Base-by-base conservation (phyloP, 1,284 basidiomycete species). In the Cryptococcus sp. region DNA sequence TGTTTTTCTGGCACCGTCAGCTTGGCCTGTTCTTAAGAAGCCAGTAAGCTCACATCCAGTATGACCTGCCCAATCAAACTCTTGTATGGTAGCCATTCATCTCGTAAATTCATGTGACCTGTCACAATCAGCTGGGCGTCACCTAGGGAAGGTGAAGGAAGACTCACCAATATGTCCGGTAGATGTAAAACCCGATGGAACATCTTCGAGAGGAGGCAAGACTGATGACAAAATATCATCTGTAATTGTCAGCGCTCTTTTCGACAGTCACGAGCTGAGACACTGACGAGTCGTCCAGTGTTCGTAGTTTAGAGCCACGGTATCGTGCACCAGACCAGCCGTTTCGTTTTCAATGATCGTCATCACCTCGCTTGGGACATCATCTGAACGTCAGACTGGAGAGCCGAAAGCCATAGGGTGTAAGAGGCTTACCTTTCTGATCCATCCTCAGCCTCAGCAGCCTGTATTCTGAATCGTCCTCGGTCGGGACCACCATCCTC, bases 81-180 rank as follows among this genome's bases (percentile, higher is more conserved):
- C 69, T 91, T 91, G 77, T 88, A 98, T 3, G 92, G 91, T 24
- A 96, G 70, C 77, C 92, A 98, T 70, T 93, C 87, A 24, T 86
- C 83, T 55, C 87, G 83, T 22, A 98, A 80, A 69, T 99, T 99
- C 54, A 98, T 76, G 69, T 98, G 96, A 1, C 78, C 79, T 77
- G 24, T 7, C 16, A 34, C n/a, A 22, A 22, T 21, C 24, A 28
- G 28, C 19, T n/a, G 5, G 22, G 19, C 11, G 31, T n/a, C 34
- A 5, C 5, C 9, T 19, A 32, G 13, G 1, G 22, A 19, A 11
- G n/a, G 16, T 11, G 40, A 9, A 49, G 19, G 2, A 14, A 19
- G 1, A 64, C 81, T 52, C 61, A 87, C 90, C 91, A 50, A 98
- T 85, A 73, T 98, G 96, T 0, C 96, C 94, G 1, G 85, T 88